Evolutionary conservation across 1,139 yeast genomes (phyloP), one percentile per base, ranked within the genome.

Genomic region (Pichiaceae sp.): DNA sequence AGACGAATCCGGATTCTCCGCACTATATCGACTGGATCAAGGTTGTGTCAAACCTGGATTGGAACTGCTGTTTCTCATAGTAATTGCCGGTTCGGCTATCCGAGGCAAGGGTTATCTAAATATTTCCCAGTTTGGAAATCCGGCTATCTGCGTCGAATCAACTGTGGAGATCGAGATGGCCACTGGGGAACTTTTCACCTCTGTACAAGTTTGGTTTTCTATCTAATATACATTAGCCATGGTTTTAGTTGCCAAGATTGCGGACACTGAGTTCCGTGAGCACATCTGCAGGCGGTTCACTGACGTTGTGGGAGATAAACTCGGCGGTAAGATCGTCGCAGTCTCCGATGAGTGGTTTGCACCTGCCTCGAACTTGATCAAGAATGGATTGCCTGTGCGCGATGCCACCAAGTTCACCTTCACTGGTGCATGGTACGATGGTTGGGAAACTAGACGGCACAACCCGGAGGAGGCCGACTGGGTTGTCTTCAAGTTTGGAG

Each of bases 401-500:
- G 94, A 85, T 52, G 81, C 84, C 17, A 79, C 87, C 16, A 68
- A 72, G 50, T 89, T 85, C 60, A 75, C 82, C 4, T 81, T 75
- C 45, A 75, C 89, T 4, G 97, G 97, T 38, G 95, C 95, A 4
- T 87, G 96, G 96, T 89, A 84, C 56, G 97, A 89, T 50, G 97
- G 97, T 14, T 89, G 97, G 97, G 97, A 89, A 60, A 87, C 97
- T 17, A 72, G 96, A 57, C 73, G 97, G 61, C 97, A 89, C 66
- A 89, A 89, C 59, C 62, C 75, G 2, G 81, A 68, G 42, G 86
- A 77, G 39, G 83, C 85, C 31, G 97, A 89, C 54, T 87, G 89
- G 83, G 96, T 83, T 21, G 66, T 84, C 29, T 64, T 89, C 59
- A 71, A 75, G 56, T 67, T 85, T 54, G 97, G 97, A 11, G 96